These are phyloP conservation scores for Cucurbita ficifolia DNA, from an alignment of 306 rosid genomes.

Conservation along the genomic window DNA sequence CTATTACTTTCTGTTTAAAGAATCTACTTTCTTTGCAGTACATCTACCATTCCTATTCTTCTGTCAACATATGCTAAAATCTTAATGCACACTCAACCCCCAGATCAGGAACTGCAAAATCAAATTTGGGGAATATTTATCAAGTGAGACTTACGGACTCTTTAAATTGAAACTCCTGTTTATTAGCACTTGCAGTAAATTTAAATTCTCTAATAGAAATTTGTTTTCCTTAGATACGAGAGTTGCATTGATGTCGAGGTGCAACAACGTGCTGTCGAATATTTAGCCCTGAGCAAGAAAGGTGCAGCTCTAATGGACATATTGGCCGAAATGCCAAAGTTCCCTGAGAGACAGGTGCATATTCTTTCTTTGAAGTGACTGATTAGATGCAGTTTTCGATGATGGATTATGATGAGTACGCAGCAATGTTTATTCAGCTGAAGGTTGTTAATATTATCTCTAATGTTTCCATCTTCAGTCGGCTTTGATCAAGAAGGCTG, in stretches of 20 bases:
- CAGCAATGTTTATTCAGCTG: neutral
- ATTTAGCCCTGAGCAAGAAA: conserved; percentile 82
- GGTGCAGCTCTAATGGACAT: conserved; percentile 76
- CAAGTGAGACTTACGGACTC: conserved; percentile 51
- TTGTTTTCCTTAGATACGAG: conserved; percentile 51
- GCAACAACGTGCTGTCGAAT: conserved; percentile 97
- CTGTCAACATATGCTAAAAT: conserved; percentile 94
- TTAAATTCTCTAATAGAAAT: conserved; percentile 16
- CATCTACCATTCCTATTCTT: conserved; percentile 77
- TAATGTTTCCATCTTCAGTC: conserved; percentile 39
- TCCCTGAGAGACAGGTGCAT: conserved; percentile 92
- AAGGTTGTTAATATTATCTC: conserved; percentile 4
- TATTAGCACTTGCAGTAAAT: neutral
- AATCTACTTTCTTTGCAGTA: conserved; percentile 43
- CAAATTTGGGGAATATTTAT: conserved; percentile 89
- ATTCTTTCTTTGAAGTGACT: conserved; percentile 8
- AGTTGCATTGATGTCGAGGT: conserved; percentile 98
- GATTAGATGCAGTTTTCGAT: conserved; percentile 3
- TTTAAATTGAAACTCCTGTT: conserved; percentile 5
- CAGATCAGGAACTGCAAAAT: conserved; percentile 88
- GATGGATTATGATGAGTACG: neutral
- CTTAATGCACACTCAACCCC: conserved; percentile 94
- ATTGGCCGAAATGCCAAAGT: conserved; percentile 98
- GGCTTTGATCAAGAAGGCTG: conserved; percentile 85
- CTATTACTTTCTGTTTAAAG: conserved; percentile 7